Evolutionary conservation across 768 basidiomycete genomes (phyloP).

Genomic region (Russula abietina): DNA sequence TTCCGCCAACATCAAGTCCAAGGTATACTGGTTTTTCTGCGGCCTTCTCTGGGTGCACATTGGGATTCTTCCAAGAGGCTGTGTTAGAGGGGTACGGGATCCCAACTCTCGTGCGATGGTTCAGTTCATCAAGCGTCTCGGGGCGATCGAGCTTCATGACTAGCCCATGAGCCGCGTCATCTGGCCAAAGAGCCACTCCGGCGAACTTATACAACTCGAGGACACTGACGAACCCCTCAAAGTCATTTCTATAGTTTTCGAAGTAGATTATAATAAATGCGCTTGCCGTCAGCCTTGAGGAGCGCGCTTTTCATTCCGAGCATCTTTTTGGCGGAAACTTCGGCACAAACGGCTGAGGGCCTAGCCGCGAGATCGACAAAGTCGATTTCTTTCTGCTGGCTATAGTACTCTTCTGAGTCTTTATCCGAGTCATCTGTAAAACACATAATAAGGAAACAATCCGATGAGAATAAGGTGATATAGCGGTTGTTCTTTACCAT

Average conservation of each 20-base stretch:
- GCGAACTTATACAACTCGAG: conserved; percentile 40
- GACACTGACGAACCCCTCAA: conserved; percentile 46
- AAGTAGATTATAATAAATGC: conserved; percentile 28
- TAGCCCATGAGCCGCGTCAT: background rate
- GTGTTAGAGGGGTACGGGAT: conserved; percentile 25
- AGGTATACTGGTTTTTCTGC: conserved; percentile 41
- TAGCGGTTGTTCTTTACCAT: conserved; percentile 33
- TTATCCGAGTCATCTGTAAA: conserved; percentile 25
- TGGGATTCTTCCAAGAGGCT: conserved; percentile 32
- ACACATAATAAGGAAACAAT: background rate
- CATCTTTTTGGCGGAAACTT: conserved; percentile 36
- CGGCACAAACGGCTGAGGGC: conserved; percentile 39
- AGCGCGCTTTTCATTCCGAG: conserved; percentile 27
- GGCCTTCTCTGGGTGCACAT: conserved; percentile 34
- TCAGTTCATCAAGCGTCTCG: conserved; percentile 52
- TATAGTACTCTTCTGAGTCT: conserved; percentile 30
- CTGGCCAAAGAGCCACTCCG: conserved; percentile 30
- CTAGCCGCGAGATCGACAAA: conserved; percentile 51
- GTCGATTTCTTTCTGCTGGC: conserved; percentile 39
- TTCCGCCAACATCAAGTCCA: conserved; percentile 58
- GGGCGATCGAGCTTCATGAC: conserved; percentile 39
- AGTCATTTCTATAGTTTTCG: conserved; percentile 40
- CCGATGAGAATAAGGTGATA: background rate
- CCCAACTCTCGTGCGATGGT: conserved; percentile 44
- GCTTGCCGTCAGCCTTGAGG: conserved; percentile 1